phyloP scores from a whole-genome alignment of 2,329 filamentous ascomycete species.

The Fusarium denticulatum region DNA sequence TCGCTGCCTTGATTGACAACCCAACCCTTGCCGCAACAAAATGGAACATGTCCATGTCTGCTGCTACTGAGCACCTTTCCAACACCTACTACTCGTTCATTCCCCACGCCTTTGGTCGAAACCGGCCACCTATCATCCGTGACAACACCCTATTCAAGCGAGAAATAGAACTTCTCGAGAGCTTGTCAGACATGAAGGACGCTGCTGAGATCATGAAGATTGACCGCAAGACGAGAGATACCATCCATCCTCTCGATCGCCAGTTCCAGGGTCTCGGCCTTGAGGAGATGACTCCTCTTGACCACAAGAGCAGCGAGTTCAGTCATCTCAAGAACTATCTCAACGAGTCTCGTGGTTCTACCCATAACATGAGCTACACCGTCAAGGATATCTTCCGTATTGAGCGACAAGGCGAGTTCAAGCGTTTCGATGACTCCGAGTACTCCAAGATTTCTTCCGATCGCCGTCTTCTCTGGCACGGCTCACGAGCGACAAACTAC shows the following conservation, averaged over 20 bases:
- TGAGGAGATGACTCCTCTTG: slow-evolving; percentile 79
- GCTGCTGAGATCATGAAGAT: slow-evolving; percentile 80
- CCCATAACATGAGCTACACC: slow-evolving; percentile 69
- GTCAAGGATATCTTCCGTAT: slow-evolving; percentile 85
- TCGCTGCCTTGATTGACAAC: slow-evolving; percentile 73
- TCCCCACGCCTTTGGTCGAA: slow-evolving; percentile 82
- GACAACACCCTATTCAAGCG: slow-evolving; percentile 68
- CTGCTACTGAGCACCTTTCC: slow-evolving; percentile 71
- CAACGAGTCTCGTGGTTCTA: slow-evolving; percentile 70
- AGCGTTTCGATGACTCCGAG: slow-evolving; percentile 70
- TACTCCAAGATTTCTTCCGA: slow-evolving; percentile 68
- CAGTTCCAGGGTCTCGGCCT: slow-evolving; percentile 78
- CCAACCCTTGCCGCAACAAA: slow-evolving; percentile 55
- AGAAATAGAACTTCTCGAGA: slow-evolving; percentile 83
- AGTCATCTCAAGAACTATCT: slow-evolving; percentile 73
- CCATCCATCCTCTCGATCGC: slow-evolving; percentile 73
- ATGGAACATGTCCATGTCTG: slow-evolving; percentile 51
- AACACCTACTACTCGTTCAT: slow-evolving; percentile 85
- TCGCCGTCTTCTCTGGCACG: slow-evolving; percentile 86
- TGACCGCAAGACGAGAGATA: slow-evolving; percentile 59
- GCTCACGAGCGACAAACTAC: slow-evolving; percentile 84
- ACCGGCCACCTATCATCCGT: slow-evolving; percentile 74
- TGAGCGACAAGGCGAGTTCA: slow-evolving; percentile 75
- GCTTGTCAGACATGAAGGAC: slow-evolving; percentile 85
- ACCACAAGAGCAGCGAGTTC: slow-evolving; percentile 70